These are phyloP conservation scores for Aspergillus wentii DNA, from an alignment of 495 filamentous ascomycete species.

Conservation along the genomic window DNA sequence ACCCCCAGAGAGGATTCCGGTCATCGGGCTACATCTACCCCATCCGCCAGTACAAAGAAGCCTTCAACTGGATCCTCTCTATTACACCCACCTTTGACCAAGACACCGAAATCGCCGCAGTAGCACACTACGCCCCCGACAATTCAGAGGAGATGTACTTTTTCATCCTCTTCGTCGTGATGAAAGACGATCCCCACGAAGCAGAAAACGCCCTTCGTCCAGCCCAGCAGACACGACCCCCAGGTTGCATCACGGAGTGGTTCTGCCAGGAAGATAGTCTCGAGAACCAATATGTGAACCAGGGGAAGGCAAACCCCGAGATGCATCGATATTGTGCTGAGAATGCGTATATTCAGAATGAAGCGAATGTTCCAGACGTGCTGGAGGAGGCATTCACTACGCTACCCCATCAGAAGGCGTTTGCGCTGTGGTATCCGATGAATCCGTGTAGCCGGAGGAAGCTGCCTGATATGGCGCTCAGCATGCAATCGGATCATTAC, in stretches of 20 bases:
- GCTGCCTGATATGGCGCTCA: constrained; percentile 45
- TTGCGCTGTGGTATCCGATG: constrained; percentile 46
- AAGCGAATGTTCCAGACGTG: constrained; percentile 33
- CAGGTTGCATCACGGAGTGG: constrained; percentile 20
- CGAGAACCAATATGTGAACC: constrained; percentile 31
- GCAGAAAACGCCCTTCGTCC: constrained; percentile 25
- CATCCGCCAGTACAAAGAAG: constrained; percentile 29
- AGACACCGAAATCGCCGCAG: constrained; percentile 37
- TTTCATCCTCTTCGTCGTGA: constrained; percentile 36
- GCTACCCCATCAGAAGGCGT: constrained; percentile 33
- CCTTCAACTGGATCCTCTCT: constrained; percentile 38
- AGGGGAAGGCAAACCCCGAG: constrained; percentile 34
- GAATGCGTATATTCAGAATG: constrained; percentile 43
- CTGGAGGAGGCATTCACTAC: constrained; percentile 40
- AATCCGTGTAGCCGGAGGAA: constrained; percentile 31
- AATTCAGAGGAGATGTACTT: constrained; percentile 22
- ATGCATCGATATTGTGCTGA: constrained; percentile 43
- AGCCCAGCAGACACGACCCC: constrained; percentile 30
- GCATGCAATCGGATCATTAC: constrained; percentile 50
- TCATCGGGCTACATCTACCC: constrained; percentile 43
- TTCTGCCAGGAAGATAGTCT: constrained; percentile 35
- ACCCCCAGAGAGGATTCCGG: constrained; percentile 22
- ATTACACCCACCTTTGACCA: constrained; percentile 30
- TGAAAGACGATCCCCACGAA: constrained; percentile 27
- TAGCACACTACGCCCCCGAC: constrained; percentile 24